A percentile compares a stretch with the other conserved stretches of the same genome.
Conservation (phyloP, 1,139 yeast genomes). For the Magnusiomyces ingens region DNA sequence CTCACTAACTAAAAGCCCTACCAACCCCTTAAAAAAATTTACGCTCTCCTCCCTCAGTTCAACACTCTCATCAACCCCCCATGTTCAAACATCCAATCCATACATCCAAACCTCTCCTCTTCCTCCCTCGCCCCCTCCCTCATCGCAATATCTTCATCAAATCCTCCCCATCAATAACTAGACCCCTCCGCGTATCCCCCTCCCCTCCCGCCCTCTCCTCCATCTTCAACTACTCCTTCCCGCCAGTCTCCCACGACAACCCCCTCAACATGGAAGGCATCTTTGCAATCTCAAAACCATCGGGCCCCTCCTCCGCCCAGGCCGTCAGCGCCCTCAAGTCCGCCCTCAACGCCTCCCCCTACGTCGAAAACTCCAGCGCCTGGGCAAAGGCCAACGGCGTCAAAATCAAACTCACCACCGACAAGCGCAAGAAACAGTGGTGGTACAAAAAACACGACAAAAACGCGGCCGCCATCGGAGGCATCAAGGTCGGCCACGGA, state of each 20-base stretch:
- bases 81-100: too few species aligned
- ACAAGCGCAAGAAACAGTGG: conserved; percentile 29
- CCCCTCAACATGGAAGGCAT: conserved; percentile 44
- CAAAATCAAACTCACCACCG: neutral
- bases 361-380: conserved; percentile 39
- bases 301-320: conserved; percentile 75
- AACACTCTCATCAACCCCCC: too few species aligned
- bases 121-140: too few species aligned
- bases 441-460: conserved; percentile 32
- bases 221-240: neutral
- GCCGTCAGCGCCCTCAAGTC: conserved; percentile 60
- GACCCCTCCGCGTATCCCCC: too few species aligned
- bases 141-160: too few species aligned
- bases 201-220: neutral
- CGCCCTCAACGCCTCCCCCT: conserved; percentile 52
- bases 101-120: too few species aligned
- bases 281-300: conserved; percentile 88
- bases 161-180: too few species aligned
- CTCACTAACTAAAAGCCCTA: too few species aligned
- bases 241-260: neutral
- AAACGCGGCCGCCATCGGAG: conserved; percentile 38
- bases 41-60: too few species aligned
- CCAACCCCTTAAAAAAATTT: too few species aligned
- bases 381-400: conserved; percentile 1
- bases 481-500: conserved; percentile 95